Evolutionary conservation across 805 yeast genomes (phyloP).

Genomic region (Candida peoriensis): DNA sequence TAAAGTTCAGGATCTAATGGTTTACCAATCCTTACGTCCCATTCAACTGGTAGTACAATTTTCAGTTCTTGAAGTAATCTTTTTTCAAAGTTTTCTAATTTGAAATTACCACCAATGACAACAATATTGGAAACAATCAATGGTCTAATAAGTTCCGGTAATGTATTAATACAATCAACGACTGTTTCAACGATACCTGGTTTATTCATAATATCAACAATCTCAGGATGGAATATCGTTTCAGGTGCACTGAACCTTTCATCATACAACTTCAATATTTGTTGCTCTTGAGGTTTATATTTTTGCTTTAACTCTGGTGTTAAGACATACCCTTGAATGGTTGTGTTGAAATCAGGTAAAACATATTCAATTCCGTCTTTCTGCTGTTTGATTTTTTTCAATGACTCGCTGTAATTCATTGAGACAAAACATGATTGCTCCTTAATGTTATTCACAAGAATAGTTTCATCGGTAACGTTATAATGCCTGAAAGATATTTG

Average conservation of each 20-base stretch:
- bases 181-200: slow-evolving; percentile 73
- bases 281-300: slow-evolving; percentile 45
- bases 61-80: slow-evolving; percentile 60
- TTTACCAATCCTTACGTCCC: slow-evolving; percentile 50
- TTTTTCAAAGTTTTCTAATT: slow-evolving; percentile 59
- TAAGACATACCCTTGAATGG: slow-evolving; percentile 67
- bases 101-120: slow-evolving; percentile 78
- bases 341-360: slow-evolving; percentile 81
- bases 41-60: slow-evolving; percentile 65
- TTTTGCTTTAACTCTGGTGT: slow-evolving; percentile 27
- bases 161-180: slow-evolving; percentile 58
- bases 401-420: slow-evolving; percentile 43
- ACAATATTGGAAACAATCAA: slow-evolving; percentile 74
- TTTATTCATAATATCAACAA: slow-evolving; percentile 65
- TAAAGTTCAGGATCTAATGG: slow-evolving; percentile 35
- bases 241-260: slow-evolving; percentile 91
- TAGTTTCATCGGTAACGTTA: slow-evolving; percentile 87
- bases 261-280: slow-evolving; percentile 64
- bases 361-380: slow-evolving; percentile 59
- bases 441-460: slow-evolving; percentile 78
- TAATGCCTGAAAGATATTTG: slow-evolving; percentile 86
- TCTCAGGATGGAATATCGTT: slow-evolving; percentile 77
- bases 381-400: slow-evolving; percentile 33
- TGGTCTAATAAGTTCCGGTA: slow-evolving; percentile 73
- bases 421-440: slow-evolving; percentile 74